Conservation (phyloP, 2,329 filamentous ascomycete genomes). For the Scedosporium boydii region DNA sequence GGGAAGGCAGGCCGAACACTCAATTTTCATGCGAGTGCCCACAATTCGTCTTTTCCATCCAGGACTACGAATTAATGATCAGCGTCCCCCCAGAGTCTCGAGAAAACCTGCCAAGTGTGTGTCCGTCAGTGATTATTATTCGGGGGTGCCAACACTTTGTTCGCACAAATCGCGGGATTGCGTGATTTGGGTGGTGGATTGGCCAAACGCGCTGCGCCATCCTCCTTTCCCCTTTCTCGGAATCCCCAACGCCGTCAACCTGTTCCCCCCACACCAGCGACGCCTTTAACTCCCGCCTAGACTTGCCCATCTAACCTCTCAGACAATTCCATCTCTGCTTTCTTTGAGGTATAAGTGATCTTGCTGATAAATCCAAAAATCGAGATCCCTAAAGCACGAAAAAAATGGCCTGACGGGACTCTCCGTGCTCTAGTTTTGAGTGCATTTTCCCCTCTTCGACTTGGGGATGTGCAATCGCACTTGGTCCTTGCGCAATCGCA, state of each 20-base stretch:
- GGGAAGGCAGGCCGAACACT: too few species aligned
- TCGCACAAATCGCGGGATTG: neutral
- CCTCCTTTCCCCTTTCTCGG: neutral
- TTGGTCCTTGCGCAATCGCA: neutral
- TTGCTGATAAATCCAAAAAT: slow-evolving; percentile 1
- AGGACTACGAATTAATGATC: too few species aligned
- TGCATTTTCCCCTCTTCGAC: neutral
- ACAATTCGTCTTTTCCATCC: too few species aligned
- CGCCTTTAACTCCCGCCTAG: too few species aligned
- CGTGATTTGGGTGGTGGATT: slow-evolving; percentile 2
- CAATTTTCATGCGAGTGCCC: too few species aligned
- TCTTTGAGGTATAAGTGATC: neutral
- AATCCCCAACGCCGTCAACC: neutral
- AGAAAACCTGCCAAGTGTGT: neutral
- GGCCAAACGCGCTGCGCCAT: neutral
- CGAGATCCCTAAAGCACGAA: neutral
- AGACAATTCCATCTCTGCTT: neutral
- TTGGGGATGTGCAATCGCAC: neutral
- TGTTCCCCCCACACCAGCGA: too few species aligned
- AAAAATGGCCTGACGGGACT: neutral
- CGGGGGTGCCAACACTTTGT: neutral
- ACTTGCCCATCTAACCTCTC: too few species aligned
- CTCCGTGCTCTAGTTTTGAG: neutral
- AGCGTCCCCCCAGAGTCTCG: too few species aligned
- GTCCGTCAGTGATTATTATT: neutral